Evolutionary conservation across 2,329 filamentous ascomycete genomes (phyloP), one percentile per base, ranked within the genome.

Genomic region (Sporothrix sp.): DNA sequence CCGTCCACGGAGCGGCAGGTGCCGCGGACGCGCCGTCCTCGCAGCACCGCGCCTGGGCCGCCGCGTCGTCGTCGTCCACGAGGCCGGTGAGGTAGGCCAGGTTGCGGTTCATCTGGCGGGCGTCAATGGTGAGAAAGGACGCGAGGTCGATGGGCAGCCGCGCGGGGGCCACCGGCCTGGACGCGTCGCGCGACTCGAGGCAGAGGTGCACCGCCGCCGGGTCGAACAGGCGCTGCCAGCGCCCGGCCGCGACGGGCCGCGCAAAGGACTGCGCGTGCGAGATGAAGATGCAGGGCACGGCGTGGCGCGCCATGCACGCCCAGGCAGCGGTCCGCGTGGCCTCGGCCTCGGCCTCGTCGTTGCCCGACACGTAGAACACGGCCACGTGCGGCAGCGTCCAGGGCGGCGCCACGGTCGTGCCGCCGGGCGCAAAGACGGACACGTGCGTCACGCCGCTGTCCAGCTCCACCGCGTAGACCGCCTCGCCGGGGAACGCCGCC

Each of bases 101-200:
- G 55, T 75, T 74, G 52, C 72, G 66, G 58, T 76, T 76, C 67
- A 76, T 71, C 60, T 76, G 73, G 44, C 72, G 66, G 25, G 71
- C 68, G 57, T 76, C 72, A 52, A 76, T 70, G 52, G 72, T 72
- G 51, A 71, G 62, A 56, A 76, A 76, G 10, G 71, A 73, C 2
- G 60, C 59, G 16, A 74, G 60, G 55, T 76, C 72, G 48, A 76
- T 71, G 7, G 73, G 73, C 14, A 74, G 59, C 35, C 71, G 65
- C 49, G 66, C 64, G 48, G 70, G 64, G 20, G 66, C 60, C 16
- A 64, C 61, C 25, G 58, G 63, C 20, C 62, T 61, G 38, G 63
- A 63, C 2, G 64, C 52, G 40, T 69, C 68, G 52, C 66, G 59
- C 18, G 63, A 65, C 57, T 76, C 73, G 20, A 76, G 60, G 52